phyloP scores from a whole-genome alignment of 2,329 filamentous ascomycete genomes.

The Endothia cerciana region DNA sequence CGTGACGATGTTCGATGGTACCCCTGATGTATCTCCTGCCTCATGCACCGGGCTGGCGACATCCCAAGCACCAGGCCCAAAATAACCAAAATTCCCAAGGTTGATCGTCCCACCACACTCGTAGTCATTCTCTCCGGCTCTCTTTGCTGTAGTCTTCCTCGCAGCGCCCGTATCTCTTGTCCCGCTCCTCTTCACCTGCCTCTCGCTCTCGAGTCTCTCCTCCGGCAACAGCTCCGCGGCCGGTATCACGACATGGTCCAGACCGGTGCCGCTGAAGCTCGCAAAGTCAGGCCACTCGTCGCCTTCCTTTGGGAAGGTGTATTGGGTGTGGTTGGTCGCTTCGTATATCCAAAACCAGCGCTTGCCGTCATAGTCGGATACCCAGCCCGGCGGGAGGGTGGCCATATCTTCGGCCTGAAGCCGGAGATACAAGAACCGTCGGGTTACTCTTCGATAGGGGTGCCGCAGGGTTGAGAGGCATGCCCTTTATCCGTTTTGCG shows the following conservation, averaged over 20 bases:
- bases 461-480: too few relatives aligned
- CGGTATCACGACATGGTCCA: constrained; percentile 38
- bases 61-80: constrained; percentile 52
- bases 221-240: constrained; percentile 52
- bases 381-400: constrained; percentile 57
- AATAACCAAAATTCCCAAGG: constrained; percentile 57
- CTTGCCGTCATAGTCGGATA: constrained; percentile 59
- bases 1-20: constrained; percentile 27
- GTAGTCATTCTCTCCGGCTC: constrained; percentile 31
- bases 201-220: constrained; percentile 56
- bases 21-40: not conserved
- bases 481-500: too few relatives aligned
- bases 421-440: too few relatives aligned
- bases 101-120: not conserved
- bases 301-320: constrained; percentile 59
- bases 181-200: constrained; percentile 46
- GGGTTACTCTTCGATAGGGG: too few relatives aligned
- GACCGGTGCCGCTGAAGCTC: constrained; percentile 31
- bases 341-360: constrained; percentile 64
- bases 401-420: constrained; percentile 37
- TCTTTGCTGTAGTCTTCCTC: not conserved
- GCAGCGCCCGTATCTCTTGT: not conserved
- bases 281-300: constrained; percentile 60
- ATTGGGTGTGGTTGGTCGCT: constrained; percentile 58
- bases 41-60: constrained; percentile 39